Evolutionary conservation across 2,329 filamentous ascomycete genomes (phyloP), one percentile per base, ranked within the genome.

Genomic region (Fusarium virguliforme): DNA sequence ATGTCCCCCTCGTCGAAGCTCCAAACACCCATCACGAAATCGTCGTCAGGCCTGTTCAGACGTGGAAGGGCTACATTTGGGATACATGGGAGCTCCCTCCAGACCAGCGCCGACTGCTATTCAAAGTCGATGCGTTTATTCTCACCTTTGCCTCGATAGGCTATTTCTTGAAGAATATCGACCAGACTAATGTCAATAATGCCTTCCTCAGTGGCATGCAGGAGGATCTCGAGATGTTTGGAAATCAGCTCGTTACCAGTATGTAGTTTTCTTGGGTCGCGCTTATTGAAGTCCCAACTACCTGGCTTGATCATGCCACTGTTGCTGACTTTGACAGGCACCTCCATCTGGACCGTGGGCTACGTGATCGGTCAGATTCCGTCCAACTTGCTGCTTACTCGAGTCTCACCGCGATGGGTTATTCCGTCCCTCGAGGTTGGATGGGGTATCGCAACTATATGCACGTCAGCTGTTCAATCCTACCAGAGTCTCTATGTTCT

Each of bases 161-260:
- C 6, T 79, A 78, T 55, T 78, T 79, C 34, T 64, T 78, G 13
- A 79, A 79, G 46, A 76, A 77, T 32, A 73, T 84, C 6, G 82
- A 83, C 59, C 79, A 81, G 46, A 77, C 76, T 8, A 83, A 83
- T 62, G 69, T 84, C 46, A 80, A 79, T 34, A 83, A 83, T 75
- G 81, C 81, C 12, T 72, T 48, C 35, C 53, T 72, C 2, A 68
- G 65, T 12, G 69, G 69, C n/a, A 72, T 72, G 69, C 50, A 70
- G 28, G 67, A 72, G 57, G 69, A 72, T n/a, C 60, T 72, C 5
- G 26, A 34, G 13, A 65, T 70, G 62, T 64, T 40, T 38, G 69
- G 69, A 6, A 70, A 72, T 30, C 32, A 72, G 9, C 56, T 72
- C 15, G 67, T 72, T 4, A 70, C 69, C 6, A 70, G 64, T 72